Conservation (phyloP, 2,329 filamentous ascomycete species). For the Thermochaetoides dissita region DNA sequence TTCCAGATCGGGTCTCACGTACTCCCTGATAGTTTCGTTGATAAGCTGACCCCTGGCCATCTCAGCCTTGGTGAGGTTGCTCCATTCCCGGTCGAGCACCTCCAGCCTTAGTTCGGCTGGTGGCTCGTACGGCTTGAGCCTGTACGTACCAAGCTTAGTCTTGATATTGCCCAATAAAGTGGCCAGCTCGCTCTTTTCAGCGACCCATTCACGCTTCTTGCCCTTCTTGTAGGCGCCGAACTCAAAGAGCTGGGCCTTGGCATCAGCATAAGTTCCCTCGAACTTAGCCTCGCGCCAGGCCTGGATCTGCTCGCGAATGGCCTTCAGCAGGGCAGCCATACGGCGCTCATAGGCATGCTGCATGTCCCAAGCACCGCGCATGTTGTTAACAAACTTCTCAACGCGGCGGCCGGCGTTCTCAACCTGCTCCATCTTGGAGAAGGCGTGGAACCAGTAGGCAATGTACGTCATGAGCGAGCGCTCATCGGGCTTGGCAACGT, state of each 20-base stretch:
- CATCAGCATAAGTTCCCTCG: conserved; percentile 82
- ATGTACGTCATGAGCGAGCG: conserved; percentile 98
- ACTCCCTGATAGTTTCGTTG: conserved; percentile 95
- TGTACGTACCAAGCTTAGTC: conserved; percentile 92
- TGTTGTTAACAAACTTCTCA: conserved; percentile 96
- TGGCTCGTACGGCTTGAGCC: conserved; percentile 79
- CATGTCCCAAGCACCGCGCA: conserved; percentile 99
- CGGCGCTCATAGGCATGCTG: conserved; percentile 88
- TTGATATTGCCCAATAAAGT: conserved; percentile 95
- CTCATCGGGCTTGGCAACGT: conserved; percentile 91
- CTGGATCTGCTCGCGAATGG: conserved; percentile 59
- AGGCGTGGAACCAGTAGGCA: conserved; percentile 99
- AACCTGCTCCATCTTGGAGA: conserved; percentile 96
- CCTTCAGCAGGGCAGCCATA: conserved; percentile 67
- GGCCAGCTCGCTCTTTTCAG: conserved; percentile 89
- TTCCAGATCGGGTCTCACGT: conserved; percentile 21
- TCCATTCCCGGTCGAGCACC: conserved; percentile 72
- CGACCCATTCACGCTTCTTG: conserved; percentile 88
- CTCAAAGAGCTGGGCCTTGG: conserved; percentile 68
- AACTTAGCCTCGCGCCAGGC: conserved; percentile 71
- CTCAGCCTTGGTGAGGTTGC: conserved; percentile 64
- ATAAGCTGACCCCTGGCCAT: conserved; percentile 83
- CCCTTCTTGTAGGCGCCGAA: conserved; percentile 86
- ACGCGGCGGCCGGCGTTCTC: conserved; percentile 93
- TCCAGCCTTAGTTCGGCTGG: conserved; percentile 72